Conservation (phyloP, 2,329 filamentous ascomycete genomes). For the Neonectria sp. region DNA sequence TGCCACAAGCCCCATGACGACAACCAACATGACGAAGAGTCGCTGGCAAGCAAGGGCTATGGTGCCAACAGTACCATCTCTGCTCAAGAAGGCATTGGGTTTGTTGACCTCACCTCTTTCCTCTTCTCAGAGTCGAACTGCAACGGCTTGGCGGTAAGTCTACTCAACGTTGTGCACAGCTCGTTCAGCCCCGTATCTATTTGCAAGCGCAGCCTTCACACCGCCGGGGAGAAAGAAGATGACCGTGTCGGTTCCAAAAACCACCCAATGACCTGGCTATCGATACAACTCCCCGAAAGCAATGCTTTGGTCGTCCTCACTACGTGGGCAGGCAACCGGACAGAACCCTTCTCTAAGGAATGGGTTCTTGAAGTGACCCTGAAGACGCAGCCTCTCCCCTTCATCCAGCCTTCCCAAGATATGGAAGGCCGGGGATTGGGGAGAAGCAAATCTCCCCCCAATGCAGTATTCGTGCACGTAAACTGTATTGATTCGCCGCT, state of each 20-base stretch:
- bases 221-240: slow-evolving; percentile 71
- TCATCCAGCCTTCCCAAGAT: slow-evolving; percentile 65
- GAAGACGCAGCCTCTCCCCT: slow-evolving; percentile 56
- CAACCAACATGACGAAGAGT: slow-evolving; percentile 60
- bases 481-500: slow-evolving; percentile 35
- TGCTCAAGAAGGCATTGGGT: slow-evolving; percentile 76
- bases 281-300: slow-evolving; percentile 80
- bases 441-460: slow-evolving; percentile 62
- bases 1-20: slow-evolving; percentile 90
- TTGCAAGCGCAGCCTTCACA: slow-evolving; percentile 10
- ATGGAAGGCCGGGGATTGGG: slow-evolving; percentile 64
- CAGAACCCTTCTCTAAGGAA: slow-evolving; percentile 58
- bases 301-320: slow-evolving; percentile 52
- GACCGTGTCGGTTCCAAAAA: slow-evolving; percentile 63
- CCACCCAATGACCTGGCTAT: slow-evolving; percentile 70
- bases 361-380: slow-evolving; percentile 57
- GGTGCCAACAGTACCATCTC: slow-evolving; percentile 83
- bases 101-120: slow-evolving; percentile 87
- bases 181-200: slow-evolving; percentile 24
- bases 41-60: slow-evolving; percentile 79
- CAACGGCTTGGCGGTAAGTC: slow-evolving; percentile 55
- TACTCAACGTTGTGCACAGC: slow-evolving; percentile 28
- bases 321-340: slow-evolving; percentile 40
- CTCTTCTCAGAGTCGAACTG: slow-evolving; percentile 80
- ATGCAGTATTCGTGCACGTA: slow-evolving; percentile 22